phyloP scores from a whole-genome alignment of 768 basidiomycete species.

The Pholiota molesta region DNA sequence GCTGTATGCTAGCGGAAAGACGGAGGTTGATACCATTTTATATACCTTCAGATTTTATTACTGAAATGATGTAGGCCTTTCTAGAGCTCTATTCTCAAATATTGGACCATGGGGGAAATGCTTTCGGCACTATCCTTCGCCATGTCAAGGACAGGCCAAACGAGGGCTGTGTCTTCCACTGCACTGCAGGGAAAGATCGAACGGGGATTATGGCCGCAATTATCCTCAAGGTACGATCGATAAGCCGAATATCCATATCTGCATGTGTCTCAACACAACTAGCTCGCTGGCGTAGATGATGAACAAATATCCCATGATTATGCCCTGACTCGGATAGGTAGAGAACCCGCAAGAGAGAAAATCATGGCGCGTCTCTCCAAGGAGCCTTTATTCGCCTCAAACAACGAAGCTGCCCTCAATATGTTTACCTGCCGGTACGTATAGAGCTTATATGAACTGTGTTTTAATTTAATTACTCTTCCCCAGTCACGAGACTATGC shows the following conservation, averaged over 20 bases:
- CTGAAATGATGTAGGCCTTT: constrained; percentile 55
- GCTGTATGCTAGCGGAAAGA: constrained; percentile 79
- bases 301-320: constrained; percentile 73
- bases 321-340: constrained; percentile 74
- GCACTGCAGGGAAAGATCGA: constrained; percentile 86
- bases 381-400: constrained; percentile 74
- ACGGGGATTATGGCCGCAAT: constrained; percentile 79
- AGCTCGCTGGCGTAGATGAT: constrained; percentile 78
- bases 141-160: constrained; percentile 74
- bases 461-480: background rate
- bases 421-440: constrained; percentile 80
- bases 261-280: background rate
- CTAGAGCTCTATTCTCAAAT: constrained; percentile 84
- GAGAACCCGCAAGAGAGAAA: constrained; percentile 75
- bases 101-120: constrained; percentile 67
- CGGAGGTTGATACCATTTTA: constrained; percentile 51
- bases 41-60: background rate
- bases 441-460: background rate
- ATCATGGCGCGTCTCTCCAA: constrained; percentile 69
- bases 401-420: constrained; percentile 76
- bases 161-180: constrained; percentile 72
- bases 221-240: constrained; percentile 57
- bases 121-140: constrained; percentile 73
- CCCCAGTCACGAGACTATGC: constrained; percentile 73
- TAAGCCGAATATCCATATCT: background rate